Evolutionary conservation across 805 yeast species (phyloP), one percentile per base, ranked within the genome.

Genomic region (Zygosaccharomyces bailii): DNA sequence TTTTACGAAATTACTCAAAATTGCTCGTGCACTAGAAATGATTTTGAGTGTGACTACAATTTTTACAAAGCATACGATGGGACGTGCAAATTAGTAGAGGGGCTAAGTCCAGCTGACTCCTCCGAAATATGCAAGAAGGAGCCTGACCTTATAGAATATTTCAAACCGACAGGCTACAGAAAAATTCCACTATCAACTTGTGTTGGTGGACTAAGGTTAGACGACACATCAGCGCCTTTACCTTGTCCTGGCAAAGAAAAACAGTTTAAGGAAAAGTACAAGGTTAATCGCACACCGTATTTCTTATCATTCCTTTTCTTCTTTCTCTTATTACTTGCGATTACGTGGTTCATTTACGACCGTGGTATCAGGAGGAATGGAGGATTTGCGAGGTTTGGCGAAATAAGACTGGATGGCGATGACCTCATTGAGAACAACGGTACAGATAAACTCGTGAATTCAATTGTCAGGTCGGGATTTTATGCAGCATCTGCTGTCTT

Each of bases 41-140:
- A 91, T 59, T 93, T 71, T 59, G 99, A 93, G 65, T 93, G 99
- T 74, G 99, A 93, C 63, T 87, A 81, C 70, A 90, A 90, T 66
- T 90, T 73, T 63, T 76, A 66, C 45, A 74, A 83, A 47, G 81
- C 80, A 40, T 49, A 56, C 0, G 96, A 88, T 59, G 95, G 95
- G 16, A 84, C 93, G 2, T 93, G 99, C 69, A 79, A 79, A 60
- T 74, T 89, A 32, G 86, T 89, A n/a, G 70, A 73, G 16, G 97
- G 96, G 0, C 70, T 78, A 43, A 62, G 73, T 4, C 86, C 95
- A 5, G 73, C 78, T 10, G 86, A 86, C 57, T 79, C 81, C 44
- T 67, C 74, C 20, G 76, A 73, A 45, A 72, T 76, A 44, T 87
- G 97, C 64, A 55, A 56, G 11, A 72, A 69, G 44, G 70, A 73